A percentile compares a stretch with the other conserved stretches of the same genome.
phyloP scores from a whole-genome alignment of 768 basidiomycete genomes.

The Suillus variegatus region DNA sequence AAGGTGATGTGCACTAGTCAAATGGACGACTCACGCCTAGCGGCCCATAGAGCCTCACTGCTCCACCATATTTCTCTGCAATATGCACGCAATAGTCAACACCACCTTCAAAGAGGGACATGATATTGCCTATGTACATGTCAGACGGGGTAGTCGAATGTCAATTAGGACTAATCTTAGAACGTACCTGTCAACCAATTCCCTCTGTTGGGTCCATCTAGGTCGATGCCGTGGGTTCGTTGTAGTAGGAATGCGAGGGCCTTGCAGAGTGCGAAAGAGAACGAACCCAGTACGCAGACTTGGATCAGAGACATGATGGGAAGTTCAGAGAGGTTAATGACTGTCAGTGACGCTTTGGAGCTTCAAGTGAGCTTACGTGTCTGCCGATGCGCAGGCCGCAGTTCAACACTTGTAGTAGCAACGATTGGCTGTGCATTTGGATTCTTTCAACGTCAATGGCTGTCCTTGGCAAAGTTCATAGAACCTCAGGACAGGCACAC shows the following conservation, averaged over 20 bases:
- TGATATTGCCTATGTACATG: slow-evolving; percentile 32
- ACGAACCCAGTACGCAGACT: not conserved
- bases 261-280: not conserved
- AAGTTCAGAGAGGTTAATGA: too few species aligned
- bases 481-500: too few species aligned
- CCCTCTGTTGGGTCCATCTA: not conserved
- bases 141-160: not conserved
- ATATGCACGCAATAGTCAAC: slow-evolving; percentile 38
- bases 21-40: slow-evolving; percentile 41
- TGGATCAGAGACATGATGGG: not conserved
- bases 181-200: slow-evolving; percentile 2
- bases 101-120: slow-evolving; percentile 34
- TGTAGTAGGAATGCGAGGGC: not conserved
- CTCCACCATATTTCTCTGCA: slow-evolving; percentile 37
- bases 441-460: not conserved
- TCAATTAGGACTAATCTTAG: not conserved
- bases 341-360: not conserved
- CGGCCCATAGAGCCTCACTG: slow-evolving; percentile 47
- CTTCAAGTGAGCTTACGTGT: not conserved
- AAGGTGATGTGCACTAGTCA: not conserved
- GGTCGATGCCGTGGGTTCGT: not conserved
- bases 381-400: not conserved
- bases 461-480: too few species aligned
- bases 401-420: not conserved
- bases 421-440: not conserved